phyloP scores from a whole-genome alignment of 2,329 filamentous ascomycete genomes.

The Fusarium pseudonygamai region DNA sequence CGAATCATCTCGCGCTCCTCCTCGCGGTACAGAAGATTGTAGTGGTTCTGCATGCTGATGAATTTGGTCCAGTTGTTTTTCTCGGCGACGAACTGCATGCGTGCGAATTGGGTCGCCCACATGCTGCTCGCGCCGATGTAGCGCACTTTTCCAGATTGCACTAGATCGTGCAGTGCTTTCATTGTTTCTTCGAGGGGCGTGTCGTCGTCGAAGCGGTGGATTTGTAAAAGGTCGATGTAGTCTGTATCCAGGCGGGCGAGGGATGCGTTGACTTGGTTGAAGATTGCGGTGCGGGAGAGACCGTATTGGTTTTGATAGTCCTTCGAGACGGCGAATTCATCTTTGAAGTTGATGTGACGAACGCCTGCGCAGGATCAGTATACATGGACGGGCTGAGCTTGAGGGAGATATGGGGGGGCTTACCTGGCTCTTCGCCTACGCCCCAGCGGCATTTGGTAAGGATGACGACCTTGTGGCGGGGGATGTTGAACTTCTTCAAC shows the following conservation, averaged over 20 bases:
- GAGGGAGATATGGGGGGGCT: fast-evolving
- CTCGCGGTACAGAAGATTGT: conserved; percentile 66
- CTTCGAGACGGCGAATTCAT: conserved; percentile 24
- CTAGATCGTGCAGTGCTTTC: conserved; percentile 65
- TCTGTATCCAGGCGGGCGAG: conserved; percentile 29
- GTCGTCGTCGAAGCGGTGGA: conserved; percentile 60
- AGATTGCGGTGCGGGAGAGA: conserved; percentile 30
- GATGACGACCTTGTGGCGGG: conserved; percentile 28
- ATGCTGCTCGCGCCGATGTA: conserved; percentile 61
- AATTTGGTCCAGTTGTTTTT: conserved; percentile 66
- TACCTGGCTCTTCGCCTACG: conserved; percentile 29
- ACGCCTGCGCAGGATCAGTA: background rate
- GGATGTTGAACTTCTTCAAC: conserved; percentile 25
- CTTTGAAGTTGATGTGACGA: conserved; percentile 9
- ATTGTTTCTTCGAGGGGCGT: conserved; percentile 65
- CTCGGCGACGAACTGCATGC: conserved; percentile 62
- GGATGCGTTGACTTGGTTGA: conserved; percentile 33
- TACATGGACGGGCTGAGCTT: too few relatives aligned
- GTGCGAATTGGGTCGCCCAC: conserved; percentile 57
- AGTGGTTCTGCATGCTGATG: conserved; percentile 66
- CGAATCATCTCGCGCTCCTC: conserved; percentile 61
- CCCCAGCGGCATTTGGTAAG: conserved; percentile 31
- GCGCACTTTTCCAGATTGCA: conserved; percentile 64
- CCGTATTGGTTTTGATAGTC: conserved; percentile 39
- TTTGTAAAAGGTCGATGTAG: conserved; percentile 64